A percentile compares a stretch with the other conserved stretches of the same genome.
These are phyloP conservation scores for Yarrowia hollandica DNA, from an alignment of 805 yeast genomes.

Conservation along the genomic window DNA sequence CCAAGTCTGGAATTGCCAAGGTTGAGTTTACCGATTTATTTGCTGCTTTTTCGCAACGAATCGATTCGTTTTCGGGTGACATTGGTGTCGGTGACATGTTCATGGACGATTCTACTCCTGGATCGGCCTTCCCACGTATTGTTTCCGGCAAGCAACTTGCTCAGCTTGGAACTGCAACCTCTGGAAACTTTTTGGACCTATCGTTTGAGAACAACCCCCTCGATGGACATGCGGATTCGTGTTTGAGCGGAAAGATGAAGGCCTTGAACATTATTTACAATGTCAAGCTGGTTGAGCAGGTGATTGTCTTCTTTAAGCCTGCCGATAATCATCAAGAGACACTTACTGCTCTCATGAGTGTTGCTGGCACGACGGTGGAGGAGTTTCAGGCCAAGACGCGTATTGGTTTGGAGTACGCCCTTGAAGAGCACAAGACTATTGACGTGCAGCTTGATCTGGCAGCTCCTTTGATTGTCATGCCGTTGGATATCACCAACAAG, in stretches of 20 bases:
- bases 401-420: slow-evolving; percentile 86
- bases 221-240: slow-evolving; percentile 80
- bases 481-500: slow-evolving; percentile 75
- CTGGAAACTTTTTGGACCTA: slow-evolving; percentile 63
- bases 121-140: slow-evolving; percentile 79
- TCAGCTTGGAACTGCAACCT: slow-evolving; percentile 44
- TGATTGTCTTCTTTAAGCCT: slow-evolving; percentile 77
- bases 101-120: slow-evolving; percentile 82
- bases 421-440: slow-evolving; percentile 91
- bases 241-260: slow-evolving; percentile 66
- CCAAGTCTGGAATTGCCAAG: slow-evolving; percentile 60
- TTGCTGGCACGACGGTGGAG: slow-evolving; percentile 93
- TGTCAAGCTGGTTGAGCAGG: slow-evolving; percentile 74
- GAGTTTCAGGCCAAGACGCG: slow-evolving; percentile 88
- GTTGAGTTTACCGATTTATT: slow-evolving; percentile 80
- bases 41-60: slow-evolving; percentile 69
- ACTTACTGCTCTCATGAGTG: slow-evolving; percentile 83
- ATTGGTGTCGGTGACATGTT: slow-evolving; percentile 64
- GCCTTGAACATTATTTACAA: slow-evolving; percentile 91
- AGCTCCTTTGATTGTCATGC: slow-evolving; percentile 87
- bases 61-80: slow-evolving; percentile 57
- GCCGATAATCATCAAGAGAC: slow-evolving; percentile 85
- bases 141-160: slow-evolving; percentile 69
- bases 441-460: slow-evolving; percentile 85
- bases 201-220: slow-evolving; percentile 85